phyloP scores from a whole-genome alignment of 2,329 filamentous ascomycete genomes.

The Ilyonectria sp. region DNA sequence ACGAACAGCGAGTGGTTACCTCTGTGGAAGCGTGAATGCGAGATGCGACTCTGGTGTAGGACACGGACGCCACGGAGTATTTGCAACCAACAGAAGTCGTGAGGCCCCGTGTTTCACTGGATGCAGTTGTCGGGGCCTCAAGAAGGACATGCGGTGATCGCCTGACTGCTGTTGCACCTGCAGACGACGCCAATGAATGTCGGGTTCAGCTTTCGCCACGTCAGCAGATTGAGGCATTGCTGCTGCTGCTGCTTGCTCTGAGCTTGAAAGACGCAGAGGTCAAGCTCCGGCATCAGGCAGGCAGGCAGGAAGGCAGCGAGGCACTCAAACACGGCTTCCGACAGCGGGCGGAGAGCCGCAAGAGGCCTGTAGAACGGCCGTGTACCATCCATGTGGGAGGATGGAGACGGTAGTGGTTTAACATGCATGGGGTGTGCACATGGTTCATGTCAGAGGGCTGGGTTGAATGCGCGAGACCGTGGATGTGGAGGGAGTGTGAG shows the following conservation, averaged over 20 bases:
- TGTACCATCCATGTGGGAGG: not conserved
- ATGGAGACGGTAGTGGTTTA: not conserved
- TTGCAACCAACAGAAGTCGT: not conserved
- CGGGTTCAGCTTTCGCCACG: slow-evolving; percentile 34
- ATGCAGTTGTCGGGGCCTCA: slow-evolving; percentile 1
- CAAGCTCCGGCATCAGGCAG: not conserved
- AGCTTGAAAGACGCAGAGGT: not conserved
- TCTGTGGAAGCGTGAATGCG: not conserved
- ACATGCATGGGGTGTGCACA: not conserved
- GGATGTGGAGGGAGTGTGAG: not conserved
- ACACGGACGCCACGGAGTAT: not conserved
- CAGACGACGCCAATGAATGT: slow-evolving; percentile 20
- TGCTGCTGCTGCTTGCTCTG: not conserved
- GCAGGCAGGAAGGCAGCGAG: slow-evolving; percentile 1
- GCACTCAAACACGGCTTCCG: not conserved
- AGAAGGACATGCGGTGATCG: slow-evolving; percentile 16
- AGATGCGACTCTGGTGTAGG: not conserved
- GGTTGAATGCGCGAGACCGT: not conserved
- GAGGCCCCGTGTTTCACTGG: not conserved
- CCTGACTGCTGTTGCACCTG: slow-evolving; percentile 38
- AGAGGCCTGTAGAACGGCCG: not conserved
- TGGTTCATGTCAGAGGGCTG: not conserved
- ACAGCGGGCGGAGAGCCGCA: not conserved
- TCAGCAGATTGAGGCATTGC: slow-evolving; percentile 33
- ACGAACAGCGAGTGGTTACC: not conserved